A percentile compares a stretch with the other conserved stretches of the same genome.
Evolutionary conservation across 352 stramenopile genomes (phyloP).

Genomic region (Albugo laibachii): DNA sequence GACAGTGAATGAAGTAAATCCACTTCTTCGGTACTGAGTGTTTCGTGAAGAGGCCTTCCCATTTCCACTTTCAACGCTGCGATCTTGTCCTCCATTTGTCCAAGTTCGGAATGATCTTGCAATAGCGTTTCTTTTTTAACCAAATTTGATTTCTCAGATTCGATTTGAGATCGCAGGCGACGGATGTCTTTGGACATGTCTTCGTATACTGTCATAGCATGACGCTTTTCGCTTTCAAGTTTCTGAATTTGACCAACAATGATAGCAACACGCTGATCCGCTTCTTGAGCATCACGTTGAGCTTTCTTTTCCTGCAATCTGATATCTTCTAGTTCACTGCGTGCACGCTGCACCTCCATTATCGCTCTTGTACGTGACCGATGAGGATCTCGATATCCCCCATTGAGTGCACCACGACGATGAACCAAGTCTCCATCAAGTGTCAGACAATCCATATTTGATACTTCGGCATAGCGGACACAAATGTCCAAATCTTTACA

Average conservation of each 20-base stretch:
- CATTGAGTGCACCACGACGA: slow-evolving; percentile 89
- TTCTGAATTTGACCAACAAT: slow-evolving; percentile 75
- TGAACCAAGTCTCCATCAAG: slow-evolving; percentile 96
- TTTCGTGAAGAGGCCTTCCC: slow-evolving; percentile 54
- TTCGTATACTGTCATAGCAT: slow-evolving; percentile 47
- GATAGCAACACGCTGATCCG: slow-evolving; percentile 73
- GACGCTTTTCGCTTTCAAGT: slow-evolving; percentile 52
- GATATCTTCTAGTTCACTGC: slow-evolving; percentile 51
- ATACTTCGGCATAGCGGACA: slow-evolving; percentile 47
- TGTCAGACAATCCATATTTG: slow-evolving; percentile 95
- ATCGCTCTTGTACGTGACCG: slow-evolving; percentile 55
- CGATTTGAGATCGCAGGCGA: slow-evolving; percentile 55
- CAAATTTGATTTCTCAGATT: slow-evolving; percentile 26
- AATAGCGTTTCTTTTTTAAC: slow-evolving; percentile 29
- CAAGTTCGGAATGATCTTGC: slow-evolving; percentile 35
- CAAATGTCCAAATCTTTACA: slow-evolving; percentile 86
- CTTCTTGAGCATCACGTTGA: slow-evolving; percentile 75
- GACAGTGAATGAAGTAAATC: slow-evolving; percentile 35
- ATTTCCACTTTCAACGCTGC: slow-evolving; percentile 32
- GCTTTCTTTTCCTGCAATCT: slow-evolving; percentile 60
- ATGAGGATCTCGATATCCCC: slow-evolving; percentile 89
- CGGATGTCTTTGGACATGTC: slow-evolving; percentile 68
- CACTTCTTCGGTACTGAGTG: slow-evolving; percentile 30
- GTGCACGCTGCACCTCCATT: slow-evolving; percentile 63
- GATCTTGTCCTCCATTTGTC: slow-evolving; percentile 31